Percentiles rank a stretch among this genome's conserved stretches.
These are phyloP conservation scores for Fomitiporia mediterranea DNA, from an alignment of 1,284 basidiomycete genomes.

Conservation along the genomic window DNA sequence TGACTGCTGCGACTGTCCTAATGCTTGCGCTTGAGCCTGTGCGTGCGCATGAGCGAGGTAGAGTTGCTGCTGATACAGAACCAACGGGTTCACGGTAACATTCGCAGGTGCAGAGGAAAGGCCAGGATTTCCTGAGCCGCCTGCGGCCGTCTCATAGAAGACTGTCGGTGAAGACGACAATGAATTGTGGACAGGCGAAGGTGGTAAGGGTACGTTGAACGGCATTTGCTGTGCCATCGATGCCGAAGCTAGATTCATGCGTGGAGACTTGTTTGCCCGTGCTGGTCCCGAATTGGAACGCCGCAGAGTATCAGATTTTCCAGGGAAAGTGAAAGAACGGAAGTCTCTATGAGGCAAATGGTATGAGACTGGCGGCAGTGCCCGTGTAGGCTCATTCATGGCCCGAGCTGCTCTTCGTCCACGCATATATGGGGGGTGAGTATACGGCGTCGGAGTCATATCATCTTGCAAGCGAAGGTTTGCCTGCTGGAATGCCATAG, in stretches of 20 bases:
- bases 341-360: constrained; percentile 10
- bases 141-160: constrained; percentile 18
- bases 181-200: constrained; percentile 15
- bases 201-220: constrained; percentile 26
- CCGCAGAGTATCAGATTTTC: constrained; percentile 31
- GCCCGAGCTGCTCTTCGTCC: constrained; percentile 13
- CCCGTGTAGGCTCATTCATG: constrained; percentile 19
- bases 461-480: constrained; percentile 13
- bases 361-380: constrained; percentile 10
- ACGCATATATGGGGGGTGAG: constrained; percentile 4
- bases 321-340: constrained; percentile 25
- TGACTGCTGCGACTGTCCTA: constrained; percentile 7
- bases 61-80: constrained; percentile 19
- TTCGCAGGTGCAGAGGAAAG: not conserved
- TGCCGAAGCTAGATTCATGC: constrained; percentile 25
- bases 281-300: constrained; percentile 36
- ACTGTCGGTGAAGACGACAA: constrained; percentile 17
- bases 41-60: constrained; percentile 13
- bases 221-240: constrained; percentile 24
- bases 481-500: constrained; percentile 14
- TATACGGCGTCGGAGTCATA: constrained; percentile 9
- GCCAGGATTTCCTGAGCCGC: not conserved
- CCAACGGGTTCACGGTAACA: constrained; percentile 13
- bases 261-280: constrained; percentile 9
- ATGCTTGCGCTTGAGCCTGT: constrained; percentile 16